Conservation (phyloP, 148 eudicot genomes). For the Rhododendron molle region DNA sequence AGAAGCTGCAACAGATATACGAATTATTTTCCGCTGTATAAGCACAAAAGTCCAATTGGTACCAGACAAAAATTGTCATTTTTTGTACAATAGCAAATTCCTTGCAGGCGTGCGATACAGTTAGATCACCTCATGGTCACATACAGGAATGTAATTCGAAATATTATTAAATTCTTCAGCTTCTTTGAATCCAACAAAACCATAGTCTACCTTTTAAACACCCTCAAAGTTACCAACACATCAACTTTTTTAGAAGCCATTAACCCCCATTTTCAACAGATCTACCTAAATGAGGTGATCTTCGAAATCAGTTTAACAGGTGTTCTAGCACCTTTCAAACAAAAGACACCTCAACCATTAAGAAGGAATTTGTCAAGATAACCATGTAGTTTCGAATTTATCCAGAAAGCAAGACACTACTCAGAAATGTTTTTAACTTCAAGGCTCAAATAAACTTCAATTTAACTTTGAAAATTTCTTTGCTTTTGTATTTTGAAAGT, state of each 20-base stretch:
- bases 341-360: background rate
- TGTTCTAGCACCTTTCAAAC: background rate
- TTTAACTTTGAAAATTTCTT: background rate
- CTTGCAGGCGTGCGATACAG: background rate
- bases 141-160: background rate
- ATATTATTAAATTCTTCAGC: background rate
- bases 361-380: background rate
- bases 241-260: background rate
- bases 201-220: background rate
- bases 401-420: background rate
- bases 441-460: background rate
- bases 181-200: background rate
- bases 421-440: background rate
- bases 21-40: background rate
- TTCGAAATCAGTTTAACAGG: background rate
- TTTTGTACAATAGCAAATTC: background rate
- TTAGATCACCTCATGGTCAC: background rate
- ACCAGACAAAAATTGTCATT: background rate
- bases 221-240: background rate
- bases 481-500: background rate
- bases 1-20: background rate
- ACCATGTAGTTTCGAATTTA: background rate
- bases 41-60: background rate
- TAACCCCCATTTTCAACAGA: background rate
- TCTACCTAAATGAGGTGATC: background rate